Evolutionary conservation across 352 stramenopile genomes (phyloP).

Genomic region (Pythium oligandrum): DNA sequence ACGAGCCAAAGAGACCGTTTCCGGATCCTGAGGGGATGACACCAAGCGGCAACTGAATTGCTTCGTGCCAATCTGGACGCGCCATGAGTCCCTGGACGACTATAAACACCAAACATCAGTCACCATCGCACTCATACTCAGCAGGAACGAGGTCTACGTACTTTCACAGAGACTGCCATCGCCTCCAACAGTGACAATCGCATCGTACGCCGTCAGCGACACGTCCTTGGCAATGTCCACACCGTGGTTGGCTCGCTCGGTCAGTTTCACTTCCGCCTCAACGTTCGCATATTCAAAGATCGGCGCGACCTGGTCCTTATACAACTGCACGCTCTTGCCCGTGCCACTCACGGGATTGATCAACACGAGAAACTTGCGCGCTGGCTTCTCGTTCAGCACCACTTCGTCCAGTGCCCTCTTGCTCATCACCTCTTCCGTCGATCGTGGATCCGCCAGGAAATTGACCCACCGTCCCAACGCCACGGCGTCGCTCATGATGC

Average conservation of each 20-base stretch:
- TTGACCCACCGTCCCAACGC: constrained; percentile 34
- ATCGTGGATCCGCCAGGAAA: constrained; percentile 47
- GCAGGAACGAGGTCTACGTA: constrained; percentile 13
- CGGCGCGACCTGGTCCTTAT: constrained; percentile 44
- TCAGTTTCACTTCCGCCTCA: constrained; percentile 39
- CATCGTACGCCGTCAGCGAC: constrained; percentile 51
- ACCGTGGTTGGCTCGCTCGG: constrained; percentile 38
- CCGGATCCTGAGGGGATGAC: constrained; percentile 47
- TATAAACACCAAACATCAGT: constrained; percentile 7
- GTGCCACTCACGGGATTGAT: constrained; percentile 67
- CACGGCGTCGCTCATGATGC: constrained; percentile 29
- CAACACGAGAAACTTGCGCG: constrained; percentile 55
- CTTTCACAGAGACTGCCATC: constrained; percentile 66
- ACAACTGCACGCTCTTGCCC: constrained; percentile 47
- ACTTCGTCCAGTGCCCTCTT: constrained; percentile 29
- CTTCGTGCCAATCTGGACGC: constrained; percentile 31
- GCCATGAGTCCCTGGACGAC: constrained; percentile 73
- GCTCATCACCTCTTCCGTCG: constrained; percentile 15
- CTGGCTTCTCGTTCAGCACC: constrained; percentile 9
- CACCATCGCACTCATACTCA: constrained; percentile 3
- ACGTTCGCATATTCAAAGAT: constrained; percentile 53
- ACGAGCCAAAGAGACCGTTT: constrained; percentile 57
- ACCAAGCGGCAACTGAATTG: constrained; percentile 27
- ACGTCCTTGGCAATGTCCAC: constrained; percentile 49
- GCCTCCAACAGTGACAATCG: constrained; percentile 60